phyloP scores from a whole-genome alignment of 2,329 filamentous ascomycete species.

The Fusarium keratoplasticum region DNA sequence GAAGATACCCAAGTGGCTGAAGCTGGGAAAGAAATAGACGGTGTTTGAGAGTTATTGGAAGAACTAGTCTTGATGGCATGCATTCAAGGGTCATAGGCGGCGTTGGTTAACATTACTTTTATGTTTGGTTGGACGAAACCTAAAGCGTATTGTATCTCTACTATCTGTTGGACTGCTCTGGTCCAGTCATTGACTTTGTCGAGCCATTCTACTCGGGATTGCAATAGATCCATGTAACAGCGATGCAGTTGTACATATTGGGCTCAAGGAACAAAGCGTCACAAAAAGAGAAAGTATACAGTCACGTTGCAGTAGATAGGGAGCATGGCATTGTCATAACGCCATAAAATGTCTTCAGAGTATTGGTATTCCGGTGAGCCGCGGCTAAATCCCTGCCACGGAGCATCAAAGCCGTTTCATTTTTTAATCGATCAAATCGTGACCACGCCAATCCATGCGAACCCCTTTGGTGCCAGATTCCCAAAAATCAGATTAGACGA shows the following conservation, averaged over 20 bases:
- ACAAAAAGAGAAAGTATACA: neutral
- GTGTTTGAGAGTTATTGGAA: neutral
- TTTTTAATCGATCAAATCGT: conserved; percentile 49
- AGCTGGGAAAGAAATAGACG: conserved; percentile 74
- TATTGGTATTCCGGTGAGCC: conserved; percentile 52
- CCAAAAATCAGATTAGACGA: conserved; percentile 41
- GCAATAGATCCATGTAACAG: neutral
- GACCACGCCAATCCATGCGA: conserved; percentile 53
- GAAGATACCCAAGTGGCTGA: conserved; percentile 81
- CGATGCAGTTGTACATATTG: neutral
- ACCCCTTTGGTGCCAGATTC: conserved; percentile 44
- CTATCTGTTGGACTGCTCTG: neutral
- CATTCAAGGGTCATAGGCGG: conserved; percentile 23
- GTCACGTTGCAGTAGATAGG: conserved; percentile 7
- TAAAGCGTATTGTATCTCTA: neutral
- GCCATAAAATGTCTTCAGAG: conserved; percentile 42
- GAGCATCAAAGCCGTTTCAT: conserved; percentile 47
- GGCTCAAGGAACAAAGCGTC: neutral
- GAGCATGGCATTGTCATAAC: conserved; percentile 38
- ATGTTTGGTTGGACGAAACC: neutral
- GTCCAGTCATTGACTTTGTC: neutral
- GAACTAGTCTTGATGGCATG: neutral
- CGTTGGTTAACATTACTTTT: conserved; percentile 16
- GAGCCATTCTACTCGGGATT: neutral
- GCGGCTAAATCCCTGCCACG: conserved; percentile 48